These are phyloP conservation scores for Talaromyces sp. DNA, from an alignment of 2,329 filamentous ascomycete genomes.

Conservation along the genomic window DNA sequence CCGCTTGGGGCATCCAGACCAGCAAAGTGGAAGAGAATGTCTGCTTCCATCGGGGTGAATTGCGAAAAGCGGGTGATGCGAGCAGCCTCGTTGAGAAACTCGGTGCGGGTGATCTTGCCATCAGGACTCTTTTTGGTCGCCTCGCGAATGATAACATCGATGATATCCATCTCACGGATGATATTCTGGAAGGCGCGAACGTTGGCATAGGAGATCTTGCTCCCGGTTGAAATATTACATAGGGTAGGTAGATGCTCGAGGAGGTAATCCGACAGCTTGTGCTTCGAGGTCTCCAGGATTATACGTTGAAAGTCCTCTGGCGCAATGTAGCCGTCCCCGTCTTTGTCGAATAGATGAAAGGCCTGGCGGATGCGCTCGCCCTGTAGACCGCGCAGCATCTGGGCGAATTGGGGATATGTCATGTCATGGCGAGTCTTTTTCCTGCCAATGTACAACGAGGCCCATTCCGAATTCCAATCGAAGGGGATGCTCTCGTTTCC, in stretches of 20 bases:
- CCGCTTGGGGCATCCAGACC: slow-evolving; percentile 86
- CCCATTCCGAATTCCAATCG: slow-evolving; percentile 97
- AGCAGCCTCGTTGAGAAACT: slow-evolving; percentile 92
- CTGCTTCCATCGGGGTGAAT: slow-evolving; percentile 97
- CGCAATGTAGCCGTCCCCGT: slow-evolving; percentile 90
- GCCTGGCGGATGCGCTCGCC: slow-evolving; percentile 94
- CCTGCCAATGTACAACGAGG: slow-evolving; percentile 83
- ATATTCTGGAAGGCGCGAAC: slow-evolving; percentile 98
- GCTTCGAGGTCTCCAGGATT: slow-evolving; percentile 83
- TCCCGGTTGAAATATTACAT: slow-evolving; percentile 87
- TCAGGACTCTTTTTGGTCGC: slow-evolving; percentile 78
- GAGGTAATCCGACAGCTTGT: slow-evolving; percentile 96
- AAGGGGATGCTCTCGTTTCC: slow-evolving; percentile 81
- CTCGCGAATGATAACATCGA: slow-evolving; percentile 86
- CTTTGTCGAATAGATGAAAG: slow-evolving; percentile 85
- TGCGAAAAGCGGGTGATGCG: slow-evolving; percentile 88
- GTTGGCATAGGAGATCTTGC: slow-evolving; percentile 95
- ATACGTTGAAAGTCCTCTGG: slow-evolving; percentile 92
- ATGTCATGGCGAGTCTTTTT: slow-evolving; percentile 84
- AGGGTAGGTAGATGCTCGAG: slow-evolving; percentile 85
- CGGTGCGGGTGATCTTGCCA: slow-evolving; percentile 86
- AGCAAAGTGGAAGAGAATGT: slow-evolving; percentile 98
- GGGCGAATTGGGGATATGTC: slow-evolving; percentile 93
- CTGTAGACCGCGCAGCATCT: slow-evolving; percentile 94
- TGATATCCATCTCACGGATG: slow-evolving; percentile 94